phyloP scores from a whole-genome alignment of 768 basidiomycete genomes.

The Collybia sordida region DNA sequence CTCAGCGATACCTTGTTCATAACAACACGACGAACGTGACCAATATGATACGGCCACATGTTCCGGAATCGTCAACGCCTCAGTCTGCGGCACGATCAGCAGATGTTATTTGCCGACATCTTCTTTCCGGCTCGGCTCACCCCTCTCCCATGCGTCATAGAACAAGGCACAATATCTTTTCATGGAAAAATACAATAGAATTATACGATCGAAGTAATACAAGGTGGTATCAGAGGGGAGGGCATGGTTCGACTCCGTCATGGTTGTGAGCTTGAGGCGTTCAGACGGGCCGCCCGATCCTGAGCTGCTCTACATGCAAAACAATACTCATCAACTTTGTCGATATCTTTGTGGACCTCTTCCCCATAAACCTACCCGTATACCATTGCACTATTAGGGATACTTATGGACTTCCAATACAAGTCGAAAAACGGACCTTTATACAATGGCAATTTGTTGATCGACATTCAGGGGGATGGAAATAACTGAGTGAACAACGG shows the following conservation, averaged over 20 bases:
- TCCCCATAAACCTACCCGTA: constrained; percentile 57
- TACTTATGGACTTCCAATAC: not conserved
- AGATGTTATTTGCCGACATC: constrained; percentile 5
- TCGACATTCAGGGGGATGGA: constrained; percentile 58
- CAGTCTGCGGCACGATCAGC: constrained; percentile 4
- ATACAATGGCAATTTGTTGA: constrained; percentile 55
- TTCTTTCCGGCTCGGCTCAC: constrained; percentile 3
- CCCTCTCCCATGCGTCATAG: constrained; percentile 15
- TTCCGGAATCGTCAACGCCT: not conserved
- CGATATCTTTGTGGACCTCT: constrained; percentile 69
- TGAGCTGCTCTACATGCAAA: constrained; percentile 65
- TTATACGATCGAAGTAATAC: no score
- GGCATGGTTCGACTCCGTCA: not conserved
- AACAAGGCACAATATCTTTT: constrained; percentile 13
- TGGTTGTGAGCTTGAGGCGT: constrained; percentile 2
- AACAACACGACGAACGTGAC: constrained; percentile 8
- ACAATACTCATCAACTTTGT: constrained; percentile 71
- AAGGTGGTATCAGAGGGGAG: not conserved
- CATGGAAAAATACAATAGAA: constrained; percentile 5
- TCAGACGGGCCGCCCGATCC: constrained; percentile 30
- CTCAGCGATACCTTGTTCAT: constrained; percentile 4
- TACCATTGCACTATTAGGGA: not conserved
- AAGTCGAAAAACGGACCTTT: constrained; percentile 42
- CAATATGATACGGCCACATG: constrained; percentile 5
- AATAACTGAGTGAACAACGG: constrained; percentile 62